Conservation (phyloP, 2,329 filamentous ascomycete species). For the Ambrosiella beaveri region DNA sequence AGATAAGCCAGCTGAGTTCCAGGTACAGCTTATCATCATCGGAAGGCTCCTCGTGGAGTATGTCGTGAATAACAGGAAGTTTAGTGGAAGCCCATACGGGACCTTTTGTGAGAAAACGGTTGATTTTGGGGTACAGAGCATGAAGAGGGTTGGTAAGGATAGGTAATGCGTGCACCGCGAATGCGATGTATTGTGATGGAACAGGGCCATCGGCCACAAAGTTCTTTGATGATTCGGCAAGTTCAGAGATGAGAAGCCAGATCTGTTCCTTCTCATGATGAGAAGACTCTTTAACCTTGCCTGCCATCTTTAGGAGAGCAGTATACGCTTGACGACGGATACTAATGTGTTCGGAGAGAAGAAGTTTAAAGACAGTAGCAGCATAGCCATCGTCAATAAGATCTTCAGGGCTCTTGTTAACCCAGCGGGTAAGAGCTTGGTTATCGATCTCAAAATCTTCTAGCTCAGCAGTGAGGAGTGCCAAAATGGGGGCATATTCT, state of each 20-base stretch:
- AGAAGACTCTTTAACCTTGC: constrained; percentile 46
- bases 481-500: constrained; percentile 5
- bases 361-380: constrained; percentile 50
- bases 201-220: constrained; percentile 40
- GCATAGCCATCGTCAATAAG: constrained; percentile 63
- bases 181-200: constrained; percentile 58
- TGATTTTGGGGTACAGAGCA: constrained; percentile 70
- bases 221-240: constrained; percentile 53
- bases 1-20: constrained; percentile 59
- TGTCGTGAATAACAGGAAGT: constrained; percentile 50
- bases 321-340: constrained; percentile 63
- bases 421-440: constrained; percentile 44
- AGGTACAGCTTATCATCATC: constrained; percentile 56
- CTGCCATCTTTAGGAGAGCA: constrained; percentile 48
- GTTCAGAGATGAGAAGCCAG: constrained; percentile 63
- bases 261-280: constrained; percentile 62
- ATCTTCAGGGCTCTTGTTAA: constrained; percentile 59
- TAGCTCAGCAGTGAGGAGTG: background rate
- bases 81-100: constrained; percentile 61
- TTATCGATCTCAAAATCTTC: constrained; percentile 28
- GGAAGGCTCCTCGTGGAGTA: constrained; percentile 47
- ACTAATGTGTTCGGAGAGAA: constrained; percentile 57
- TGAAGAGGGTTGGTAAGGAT: constrained; percentile 64
- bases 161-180: constrained; percentile 51
- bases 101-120: constrained; percentile 61